These are phyloP conservation scores for Eimeria mitis DNA, from an alignment of 169 alveolate genomes.

Conservation along the genomic window DNA sequence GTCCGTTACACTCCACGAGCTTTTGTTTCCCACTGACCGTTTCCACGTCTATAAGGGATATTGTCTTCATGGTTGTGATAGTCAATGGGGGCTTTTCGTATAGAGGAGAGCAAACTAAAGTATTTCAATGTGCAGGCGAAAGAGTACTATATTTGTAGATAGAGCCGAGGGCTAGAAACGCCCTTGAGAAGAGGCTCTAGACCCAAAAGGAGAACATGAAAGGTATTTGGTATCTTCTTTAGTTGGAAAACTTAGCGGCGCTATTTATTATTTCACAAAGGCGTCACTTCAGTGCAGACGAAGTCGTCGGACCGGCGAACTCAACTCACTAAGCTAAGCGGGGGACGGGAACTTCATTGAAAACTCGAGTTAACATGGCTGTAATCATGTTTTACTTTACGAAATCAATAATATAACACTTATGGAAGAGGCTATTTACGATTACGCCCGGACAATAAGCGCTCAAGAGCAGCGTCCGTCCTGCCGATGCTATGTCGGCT, in stretches of 20 bases:
- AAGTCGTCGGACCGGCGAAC: neutral
- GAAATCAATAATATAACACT: neutral
- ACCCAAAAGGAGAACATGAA: neutral
- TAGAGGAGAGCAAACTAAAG: neutral
- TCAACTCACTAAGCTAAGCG: neutral
- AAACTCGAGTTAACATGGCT: neutral
- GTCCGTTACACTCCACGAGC: neutral
- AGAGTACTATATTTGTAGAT: neutral
- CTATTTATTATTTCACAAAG: neutral
- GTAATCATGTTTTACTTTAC: neutral
- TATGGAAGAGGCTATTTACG: neutral
- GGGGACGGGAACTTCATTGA: neutral
- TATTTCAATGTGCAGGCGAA: neutral
- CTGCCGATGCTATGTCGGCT: constrained; percentile 51
- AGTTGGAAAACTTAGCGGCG: neutral
- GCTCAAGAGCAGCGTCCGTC: constrained; percentile 2
- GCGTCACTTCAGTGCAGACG: constrained; percentile 1
- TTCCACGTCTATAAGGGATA: neutral
- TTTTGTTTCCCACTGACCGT: neutral
- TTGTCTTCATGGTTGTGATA: neutral
- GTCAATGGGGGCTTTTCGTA: neutral
- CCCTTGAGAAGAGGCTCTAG: neutral
- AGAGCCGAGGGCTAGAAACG: neutral
- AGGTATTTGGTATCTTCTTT: neutral
- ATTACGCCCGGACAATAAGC: neutral